Evolutionary conservation across 768 basidiomycete species (phyloP).

Genomic region (Aureoboletus auriporus): DNA sequence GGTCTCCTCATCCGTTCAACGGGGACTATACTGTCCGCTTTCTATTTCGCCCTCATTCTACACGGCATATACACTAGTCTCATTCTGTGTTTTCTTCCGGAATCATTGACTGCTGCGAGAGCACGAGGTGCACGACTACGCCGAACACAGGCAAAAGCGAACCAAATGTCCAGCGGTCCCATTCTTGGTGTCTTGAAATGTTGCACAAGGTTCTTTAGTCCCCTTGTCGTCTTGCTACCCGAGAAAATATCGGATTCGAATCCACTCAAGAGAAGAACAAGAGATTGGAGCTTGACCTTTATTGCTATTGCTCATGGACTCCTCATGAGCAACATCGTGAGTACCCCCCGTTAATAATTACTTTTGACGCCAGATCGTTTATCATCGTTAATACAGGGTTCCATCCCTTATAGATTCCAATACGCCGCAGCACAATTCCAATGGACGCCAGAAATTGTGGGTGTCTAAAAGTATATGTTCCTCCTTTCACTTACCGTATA

Average conservation of each 20-base stretch:
- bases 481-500: not conserved
- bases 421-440: constrained; percentile 58
- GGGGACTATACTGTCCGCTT: constrained; percentile 55
- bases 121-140: constrained; percentile 30
- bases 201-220: constrained; percentile 62
- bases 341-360: constrained; percentile 14
- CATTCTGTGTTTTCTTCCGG: constrained; percentile 64
- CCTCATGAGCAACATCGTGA: constrained; percentile 41
- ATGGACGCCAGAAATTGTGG: constrained; percentile 64
- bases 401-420: constrained; percentile 56
- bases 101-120: constrained; percentile 59
- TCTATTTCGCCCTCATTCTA: constrained; percentile 57
- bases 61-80: constrained; percentile 49
- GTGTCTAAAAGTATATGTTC: constrained; percentile 13
- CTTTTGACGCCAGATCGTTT: not conserved
- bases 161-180: not conserved
- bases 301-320: constrained; percentile 52
- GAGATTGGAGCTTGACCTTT: constrained; percentile 65
- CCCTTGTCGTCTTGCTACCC: constrained; percentile 65
- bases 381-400: constrained; percentile 40
- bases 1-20: constrained; percentile 58
- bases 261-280: constrained; percentile 37
- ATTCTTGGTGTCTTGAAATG: constrained; percentile 30
- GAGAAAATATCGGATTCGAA: constrained; percentile 26
- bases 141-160: constrained; percentile 9